These are phyloP conservation scores for Achaetomium macrosporum DNA, from an alignment of 2,329 filamentous ascomycete species.

Conservation along the genomic window DNA sequence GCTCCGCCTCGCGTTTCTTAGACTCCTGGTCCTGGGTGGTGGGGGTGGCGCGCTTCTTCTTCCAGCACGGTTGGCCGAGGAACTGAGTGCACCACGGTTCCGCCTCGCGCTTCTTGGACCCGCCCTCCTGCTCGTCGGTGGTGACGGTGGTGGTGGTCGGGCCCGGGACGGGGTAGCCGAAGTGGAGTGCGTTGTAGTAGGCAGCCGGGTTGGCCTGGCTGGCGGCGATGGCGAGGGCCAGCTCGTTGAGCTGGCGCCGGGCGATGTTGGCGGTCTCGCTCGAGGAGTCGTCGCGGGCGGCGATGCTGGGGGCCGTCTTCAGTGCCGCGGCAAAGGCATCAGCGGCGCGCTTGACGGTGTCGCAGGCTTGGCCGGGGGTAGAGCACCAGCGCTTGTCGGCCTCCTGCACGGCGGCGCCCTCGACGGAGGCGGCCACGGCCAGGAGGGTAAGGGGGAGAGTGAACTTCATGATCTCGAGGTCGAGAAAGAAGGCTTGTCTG, in stretches of 20 bases:
- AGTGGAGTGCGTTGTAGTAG: slow-evolving; percentile 31
- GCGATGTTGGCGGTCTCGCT: slow-evolving; percentile 33
- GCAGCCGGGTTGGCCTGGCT: slow-evolving; percentile 26
- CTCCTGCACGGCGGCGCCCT: slow-evolving; percentile 27
- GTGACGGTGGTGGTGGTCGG: slow-evolving; percentile 20
- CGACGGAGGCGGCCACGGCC: slow-evolving; percentile 21
- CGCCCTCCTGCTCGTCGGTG: slow-evolving; percentile 4
- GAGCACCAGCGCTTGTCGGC: slow-evolving; percentile 25
- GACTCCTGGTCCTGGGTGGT: background rate
- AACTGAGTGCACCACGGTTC: slow-evolving; percentile 30
- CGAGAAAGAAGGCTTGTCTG: background rate
- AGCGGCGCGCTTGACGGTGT: slow-evolving; percentile 35
- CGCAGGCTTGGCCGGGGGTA: slow-evolving; percentile 19
- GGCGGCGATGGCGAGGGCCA: slow-evolving; percentile 33
- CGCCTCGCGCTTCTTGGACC: slow-evolving; percentile 13
- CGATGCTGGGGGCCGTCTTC: slow-evolving; percentile 19
- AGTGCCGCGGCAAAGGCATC: slow-evolving; percentile 30
- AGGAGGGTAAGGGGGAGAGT: slow-evolving; percentile 24
- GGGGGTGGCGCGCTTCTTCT: background rate
- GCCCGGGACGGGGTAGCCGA: slow-evolving; percentile 10
- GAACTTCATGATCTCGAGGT: slow-evolving; percentile 27
- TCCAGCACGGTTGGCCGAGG: slow-evolving; percentile 36
- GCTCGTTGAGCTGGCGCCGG: slow-evolving; percentile 35
- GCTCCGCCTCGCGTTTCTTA: background rate
- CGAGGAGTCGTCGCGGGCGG: slow-evolving; percentile 32